Evolutionary conservation across 2,329 filamentous ascomycete species (phyloP), one percentile per base, ranked within the genome.

Genomic region (Venturia aucupariae): DNA sequence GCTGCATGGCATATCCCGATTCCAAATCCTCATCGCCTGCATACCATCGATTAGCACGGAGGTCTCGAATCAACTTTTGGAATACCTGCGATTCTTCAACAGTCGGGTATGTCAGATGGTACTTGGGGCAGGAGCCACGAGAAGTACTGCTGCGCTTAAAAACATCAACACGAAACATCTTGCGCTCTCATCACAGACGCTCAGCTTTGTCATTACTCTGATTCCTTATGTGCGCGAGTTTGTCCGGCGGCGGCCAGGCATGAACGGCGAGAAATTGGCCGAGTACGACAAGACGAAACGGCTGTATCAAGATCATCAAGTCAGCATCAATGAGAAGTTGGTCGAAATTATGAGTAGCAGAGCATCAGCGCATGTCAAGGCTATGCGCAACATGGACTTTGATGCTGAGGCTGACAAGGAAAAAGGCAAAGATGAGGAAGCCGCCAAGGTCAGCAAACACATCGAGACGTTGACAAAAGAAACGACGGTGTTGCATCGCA

Each of bases 141-240:
- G 86, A 42, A 92, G 89, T 17, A 65, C 30, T 30, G 94, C 92
- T 0, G 93, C 93, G 0, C 80, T 99, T 24, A 96, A 92, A 74
- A 97, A 97, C 71, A 99, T 99, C 73, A 96, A 90, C 0, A 96
- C 94, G 0, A 94, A 94, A 70, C 93, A 99, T 76, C 83, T 99
- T 1, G 92, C 94, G 0, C 85, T 97, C 22, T 92, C 94, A 2
- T 92, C 90, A 0, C 93, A 97, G 74, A 90, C 92, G 0, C 78
- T 97, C 24, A 88, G 89, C 55, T 97, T 99, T 73, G 86, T 96
- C 57, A 89, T 92, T 30, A 86, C 90, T 0, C 80, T 97, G 1
- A 87, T 96, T 4, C 93, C 94, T 0, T 92, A 97, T 72, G 83
- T 97, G 35, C 86, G 93, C 55, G 94, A 97, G 76, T 96, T 95